These are phyloP conservation scores for Dendrobium huoshanense DNA, from an alignment of 106 monocot species.

Conservation along the genomic window DNA sequence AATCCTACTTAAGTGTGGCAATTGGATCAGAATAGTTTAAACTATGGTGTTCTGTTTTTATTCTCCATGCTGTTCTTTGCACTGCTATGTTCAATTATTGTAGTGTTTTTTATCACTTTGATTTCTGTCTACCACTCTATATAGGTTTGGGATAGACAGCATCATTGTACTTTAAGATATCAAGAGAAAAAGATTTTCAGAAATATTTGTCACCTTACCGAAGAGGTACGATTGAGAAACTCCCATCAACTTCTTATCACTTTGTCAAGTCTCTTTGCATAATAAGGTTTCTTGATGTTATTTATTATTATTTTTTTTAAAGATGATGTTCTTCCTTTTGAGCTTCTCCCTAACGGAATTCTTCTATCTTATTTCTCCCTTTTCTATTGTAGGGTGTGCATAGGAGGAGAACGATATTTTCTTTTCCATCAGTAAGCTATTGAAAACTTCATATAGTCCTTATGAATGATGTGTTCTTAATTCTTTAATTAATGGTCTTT, in stretches of 20 bases:
- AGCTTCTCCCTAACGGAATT: not conserved
- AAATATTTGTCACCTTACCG: conserved; percentile 1
- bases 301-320: not conserved
- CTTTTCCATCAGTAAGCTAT: conserved; percentile 8
- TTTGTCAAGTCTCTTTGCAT: not conserved
- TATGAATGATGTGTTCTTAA: not conserved
- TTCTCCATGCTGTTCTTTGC: not conserved
- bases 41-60: not conserved
- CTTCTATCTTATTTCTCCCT: not conserved
- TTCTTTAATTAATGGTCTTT: not conserved
- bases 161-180: not conserved
- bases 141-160: not conserved
- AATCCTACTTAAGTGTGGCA: not conserved
- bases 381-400: not conserved
- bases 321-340: not conserved
- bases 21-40: not conserved
- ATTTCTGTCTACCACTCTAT: not conserved
- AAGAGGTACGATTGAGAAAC: not conserved
- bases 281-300: not conserved
- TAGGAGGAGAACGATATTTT: not conserved
- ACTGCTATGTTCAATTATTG: not conserved
- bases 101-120: not conserved
- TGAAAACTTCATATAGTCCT: not conserved
- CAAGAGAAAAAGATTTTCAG: conserved; percentile 5
- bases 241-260: not conserved